These are phyloP conservation scores for Craterostigma plantagineum DNA, from an alignment of 257 asterid genomes.

Conservation along the genomic window DNA sequence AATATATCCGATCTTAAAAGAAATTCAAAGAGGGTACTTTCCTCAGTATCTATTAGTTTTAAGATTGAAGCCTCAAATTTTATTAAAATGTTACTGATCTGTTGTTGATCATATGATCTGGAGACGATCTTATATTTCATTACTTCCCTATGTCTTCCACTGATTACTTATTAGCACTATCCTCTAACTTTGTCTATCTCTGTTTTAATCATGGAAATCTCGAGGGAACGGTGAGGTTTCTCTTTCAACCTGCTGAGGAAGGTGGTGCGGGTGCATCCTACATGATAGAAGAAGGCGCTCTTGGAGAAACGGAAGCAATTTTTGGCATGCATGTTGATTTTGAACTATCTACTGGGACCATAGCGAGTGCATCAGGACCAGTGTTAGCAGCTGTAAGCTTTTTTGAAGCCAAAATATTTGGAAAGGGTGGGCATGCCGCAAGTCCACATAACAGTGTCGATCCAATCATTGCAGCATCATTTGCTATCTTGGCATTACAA, in stretches of 20 bases:
- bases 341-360: slow-evolving; percentile 38
- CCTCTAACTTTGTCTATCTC: slow-evolving; percentile 1
- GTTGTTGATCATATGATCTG: no score
- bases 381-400: slow-evolving; percentile 40
- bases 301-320: slow-evolving; percentile 55
- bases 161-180: not conserved
- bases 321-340: slow-evolving; percentile 61
- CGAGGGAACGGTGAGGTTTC: slow-evolving; percentile 81
- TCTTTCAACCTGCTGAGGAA: slow-evolving; percentile 93
- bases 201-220: slow-evolving; percentile 4
- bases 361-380: slow-evolving; percentile 43
- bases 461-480: slow-evolving; percentile 56
- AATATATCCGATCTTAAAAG: no score
- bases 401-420: slow-evolving; percentile 54
- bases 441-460: slow-evolving; percentile 42
- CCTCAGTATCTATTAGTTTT: no score
- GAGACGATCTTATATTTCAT: no score
- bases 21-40: no score
- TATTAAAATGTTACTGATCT: no score
- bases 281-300: slow-evolving; percentile 82
- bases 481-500: slow-evolving; percentile 56
- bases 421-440: slow-evolving; percentile 78
- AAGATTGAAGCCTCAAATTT: no score
- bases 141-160: slow-evolving; percentile 1
- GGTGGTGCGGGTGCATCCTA: slow-evolving; percentile 79